A percentile compares a stretch with the other conserved stretches of the same genome.
Conservation (phyloP, 345 rosid species). For the Eucalyptus regnans region DNA sequence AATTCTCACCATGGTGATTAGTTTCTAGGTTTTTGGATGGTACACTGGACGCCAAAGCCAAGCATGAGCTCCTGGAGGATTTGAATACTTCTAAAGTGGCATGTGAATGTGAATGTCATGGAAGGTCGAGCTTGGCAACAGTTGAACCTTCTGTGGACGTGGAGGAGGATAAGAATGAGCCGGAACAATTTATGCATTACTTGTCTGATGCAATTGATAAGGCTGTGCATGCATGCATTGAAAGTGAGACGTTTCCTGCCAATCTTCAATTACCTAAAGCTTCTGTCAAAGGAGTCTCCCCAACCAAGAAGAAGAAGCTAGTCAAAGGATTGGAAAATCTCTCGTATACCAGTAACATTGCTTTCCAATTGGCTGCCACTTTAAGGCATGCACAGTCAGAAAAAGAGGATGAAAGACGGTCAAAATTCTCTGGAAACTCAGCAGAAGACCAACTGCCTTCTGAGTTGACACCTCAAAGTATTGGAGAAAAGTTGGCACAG, state of each 20-base stretch:
- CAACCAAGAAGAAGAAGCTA: conserved; percentile 41
- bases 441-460: conserved; percentile 4
- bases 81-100: conserved; percentile 15
- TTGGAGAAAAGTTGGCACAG: conserved; percentile 53
- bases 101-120: conserved; percentile 6
- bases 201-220: conserved; percentile 46
- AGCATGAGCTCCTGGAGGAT: conserved; percentile 14
- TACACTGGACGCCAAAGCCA: conserved; percentile 28
- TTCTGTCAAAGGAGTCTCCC: conserved; percentile 55
- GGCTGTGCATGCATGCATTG: conserved; percentile 26
- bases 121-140: conserved; percentile 19
- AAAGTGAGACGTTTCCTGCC: conserved; percentile 38
- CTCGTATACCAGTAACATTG: conserved; percentile 60
- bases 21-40: conserved; percentile 69
- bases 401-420: conserved; percentile 8
- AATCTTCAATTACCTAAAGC: conserved; percentile 47
- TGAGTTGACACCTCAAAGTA: conserved; percentile 21
- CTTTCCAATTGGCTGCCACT: conserved; percentile 74
- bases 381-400: conserved; percentile 17
- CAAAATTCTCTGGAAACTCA: not conserved
- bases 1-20: not conserved
- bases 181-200: conserved; percentile 25
- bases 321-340: conserved; percentile 62
- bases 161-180: conserved; percentile 14
- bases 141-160: conserved; percentile 2